Evolutionary conservation across 495 filamentous ascomycete genomes (phyloP), one percentile per base, ranked within the genome.

Genomic region (Penicilliopsis zonata): DNA sequence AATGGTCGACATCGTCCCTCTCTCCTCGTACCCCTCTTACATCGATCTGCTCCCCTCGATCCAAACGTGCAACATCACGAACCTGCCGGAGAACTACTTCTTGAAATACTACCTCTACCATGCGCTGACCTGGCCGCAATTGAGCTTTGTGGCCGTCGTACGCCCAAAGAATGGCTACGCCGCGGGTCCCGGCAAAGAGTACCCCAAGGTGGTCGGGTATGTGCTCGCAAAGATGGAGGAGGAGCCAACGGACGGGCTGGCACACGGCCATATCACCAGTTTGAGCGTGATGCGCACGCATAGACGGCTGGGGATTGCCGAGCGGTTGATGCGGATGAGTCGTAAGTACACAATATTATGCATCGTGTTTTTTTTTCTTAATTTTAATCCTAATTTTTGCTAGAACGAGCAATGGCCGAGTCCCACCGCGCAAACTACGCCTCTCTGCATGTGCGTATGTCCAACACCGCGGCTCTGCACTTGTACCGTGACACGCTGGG

Each of bases 71-170:
- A 98, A 98, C 67, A 85, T 96, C 55, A 94, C 93, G 51, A 98
- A 98, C 65, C 71, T 98, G 18, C 90, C 90, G 45, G 90, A 98
- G 63, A 98, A 98, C 69, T 98, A 98, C 72, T 96, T 95, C 60
- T 76, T 92, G 61, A 98, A 98, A 73, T 98, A 98, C 71, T 98
- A 98, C 71, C 82, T 98, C 47, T 98, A 98, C 74, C 90, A 98
- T 60, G 90, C 90, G 5, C 74, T 95, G 33, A 90, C 85, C 31
- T 98, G 90, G 90, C 90, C 90, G 6, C 88, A 95, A 54, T 76
- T 96, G 31, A 87, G 80, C 46, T 96, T 85, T 58, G 90, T 98
- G 18, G 90, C 90, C 33, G 88, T 98, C 46, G 87, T 96, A 55
- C 76, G 86, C 10, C 81, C 86, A 9, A 69, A 69, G 76, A 57